phyloP scores from a whole-genome alignment of 768 basidiomycete species.

The Candolleomyces aberdarensis region DNA sequence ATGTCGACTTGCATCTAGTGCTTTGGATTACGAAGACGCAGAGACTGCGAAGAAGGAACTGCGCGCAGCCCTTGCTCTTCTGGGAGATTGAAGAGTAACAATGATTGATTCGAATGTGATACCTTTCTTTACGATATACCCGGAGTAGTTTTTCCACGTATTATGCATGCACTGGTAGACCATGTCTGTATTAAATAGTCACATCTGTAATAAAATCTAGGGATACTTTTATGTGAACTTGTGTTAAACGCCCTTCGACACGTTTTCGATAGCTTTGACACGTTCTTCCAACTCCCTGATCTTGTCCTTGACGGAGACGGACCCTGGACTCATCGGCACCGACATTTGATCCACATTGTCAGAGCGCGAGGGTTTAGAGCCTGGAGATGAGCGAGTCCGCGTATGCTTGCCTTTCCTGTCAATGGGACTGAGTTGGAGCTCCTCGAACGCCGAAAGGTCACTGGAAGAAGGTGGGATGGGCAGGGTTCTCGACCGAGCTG shows the following conservation, averaged over 20 bases:
- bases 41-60: slow-evolving; percentile 86
- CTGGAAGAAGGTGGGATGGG: not conserved
- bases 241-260: not conserved
- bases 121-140: slow-evolving; percentile 1
- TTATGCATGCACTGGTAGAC: not conserved
- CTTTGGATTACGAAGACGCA: slow-evolving; percentile 94
- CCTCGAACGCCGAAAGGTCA: not conserved
- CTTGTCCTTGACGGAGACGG: slow-evolving; percentile 38
- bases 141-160: not conserved
- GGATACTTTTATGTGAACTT: no score
- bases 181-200: not conserved
- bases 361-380: no score
- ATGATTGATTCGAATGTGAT: not conserved
- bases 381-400: no score
- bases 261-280: slow-evolving; percentile 13
- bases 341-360: no score
- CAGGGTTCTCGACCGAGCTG: not conserved
- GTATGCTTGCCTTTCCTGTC: no score
- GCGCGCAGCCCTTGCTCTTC: slow-evolving; percentile 62
- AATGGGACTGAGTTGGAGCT: not conserved
- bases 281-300: slow-evolving; percentile 38
- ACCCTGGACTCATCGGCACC: not conserved
- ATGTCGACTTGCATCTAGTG: slow-evolving; percentile 87
- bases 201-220: no score
- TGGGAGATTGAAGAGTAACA: slow-evolving; percentile 40